Evolutionary conservation across 768 basidiomycete genomes (phyloP).

Genomic region (Cyclocybe aegerita): DNA sequence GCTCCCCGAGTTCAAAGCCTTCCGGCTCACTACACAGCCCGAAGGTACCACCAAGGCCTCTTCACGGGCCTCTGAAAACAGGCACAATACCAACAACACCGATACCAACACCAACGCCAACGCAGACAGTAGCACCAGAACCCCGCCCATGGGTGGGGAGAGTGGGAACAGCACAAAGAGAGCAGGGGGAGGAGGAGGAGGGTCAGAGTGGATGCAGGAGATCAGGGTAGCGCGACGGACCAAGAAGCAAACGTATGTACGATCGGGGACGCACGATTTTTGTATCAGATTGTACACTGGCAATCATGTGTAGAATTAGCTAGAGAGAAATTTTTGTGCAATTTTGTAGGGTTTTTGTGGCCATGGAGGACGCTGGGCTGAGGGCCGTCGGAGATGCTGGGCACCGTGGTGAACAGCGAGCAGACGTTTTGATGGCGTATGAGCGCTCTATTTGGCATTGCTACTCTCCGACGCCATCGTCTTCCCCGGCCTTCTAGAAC

Average conservation of each 20-base stretch:
- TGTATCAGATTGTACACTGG: conserved; percentile 19
- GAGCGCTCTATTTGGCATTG: too few species aligned
- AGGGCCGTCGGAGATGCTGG: too few species aligned
- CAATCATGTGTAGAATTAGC: conserved; percentile 1
- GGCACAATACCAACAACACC: too few species aligned
- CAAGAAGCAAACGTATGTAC: conserved; percentile 22
- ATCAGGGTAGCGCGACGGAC: conserved; percentile 17
- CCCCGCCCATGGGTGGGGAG: background rate
- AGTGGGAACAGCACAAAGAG: background rate
- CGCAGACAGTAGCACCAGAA: background rate
- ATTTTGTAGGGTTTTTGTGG: background rate
- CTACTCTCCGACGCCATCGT: too few species aligned
- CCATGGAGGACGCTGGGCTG: conserved; percentile 1
- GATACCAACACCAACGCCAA: conserved; percentile 3
- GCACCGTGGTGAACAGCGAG: too few species aligned
- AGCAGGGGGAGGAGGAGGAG: conserved; percentile 3
- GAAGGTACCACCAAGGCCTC: too few species aligned
- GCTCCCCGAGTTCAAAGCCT: conserved; percentile 20
- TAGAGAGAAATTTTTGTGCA: background rate
- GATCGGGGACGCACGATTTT: conserved; percentile 21
- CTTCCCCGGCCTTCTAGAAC: too few species aligned
- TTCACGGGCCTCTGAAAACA: too few species aligned
- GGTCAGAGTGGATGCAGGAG: conserved; percentile 18
- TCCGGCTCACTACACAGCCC: conserved; percentile 8
- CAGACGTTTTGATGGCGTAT: too few species aligned